Evolutionary conservation across 2,329 filamentous ascomycete species (phyloP).

Genomic region (Talaromyces sp.): DNA sequence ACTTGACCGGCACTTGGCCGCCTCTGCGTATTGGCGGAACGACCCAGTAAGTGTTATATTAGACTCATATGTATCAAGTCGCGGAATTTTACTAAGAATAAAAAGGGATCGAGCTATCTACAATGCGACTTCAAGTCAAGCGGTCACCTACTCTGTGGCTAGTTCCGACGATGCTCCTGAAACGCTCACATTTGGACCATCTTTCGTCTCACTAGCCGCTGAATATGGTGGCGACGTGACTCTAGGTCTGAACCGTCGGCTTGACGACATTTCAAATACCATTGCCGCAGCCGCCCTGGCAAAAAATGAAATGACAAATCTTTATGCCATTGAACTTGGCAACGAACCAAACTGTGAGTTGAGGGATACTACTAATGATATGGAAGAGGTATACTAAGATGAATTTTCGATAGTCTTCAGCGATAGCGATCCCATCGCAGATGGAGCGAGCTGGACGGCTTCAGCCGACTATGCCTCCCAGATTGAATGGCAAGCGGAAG

Average conservation of each 20-base stretch:
- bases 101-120: conserved; percentile 56
- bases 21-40: conserved; percentile 62
- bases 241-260: conserved; percentile 56
- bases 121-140: conserved; percentile 48
- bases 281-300: conserved; percentile 55
- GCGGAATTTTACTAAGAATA: neutral
- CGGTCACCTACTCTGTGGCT: conserved; percentile 57
- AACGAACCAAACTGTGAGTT: conserved; percentile 60
- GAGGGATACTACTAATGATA: too few relatives aligned
- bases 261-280: conserved; percentile 58
- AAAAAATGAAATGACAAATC: conserved; percentile 49
- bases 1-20: conserved; percentile 55
- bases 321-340: conserved; percentile 59
- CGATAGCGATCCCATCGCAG: conserved; percentile 27
- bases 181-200: conserved; percentile 56
- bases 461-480: conserved; percentile 37
- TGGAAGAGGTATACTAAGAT: neutral
- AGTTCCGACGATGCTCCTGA: conserved; percentile 52
- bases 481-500: conserved; percentile 36
- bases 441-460: conserved; percentile 33
- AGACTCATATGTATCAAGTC: too few relatives aligned
- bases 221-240: conserved; percentile 55
- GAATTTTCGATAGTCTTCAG: conserved; percentile 23
- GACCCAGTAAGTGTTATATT: conserved; percentile 46
- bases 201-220: conserved; percentile 55